Evolutionary conservation across 2,329 filamentous ascomycete species (phyloP), one percentile per base, ranked within the genome.

Genomic region (Cercospora brassicicola): DNA sequence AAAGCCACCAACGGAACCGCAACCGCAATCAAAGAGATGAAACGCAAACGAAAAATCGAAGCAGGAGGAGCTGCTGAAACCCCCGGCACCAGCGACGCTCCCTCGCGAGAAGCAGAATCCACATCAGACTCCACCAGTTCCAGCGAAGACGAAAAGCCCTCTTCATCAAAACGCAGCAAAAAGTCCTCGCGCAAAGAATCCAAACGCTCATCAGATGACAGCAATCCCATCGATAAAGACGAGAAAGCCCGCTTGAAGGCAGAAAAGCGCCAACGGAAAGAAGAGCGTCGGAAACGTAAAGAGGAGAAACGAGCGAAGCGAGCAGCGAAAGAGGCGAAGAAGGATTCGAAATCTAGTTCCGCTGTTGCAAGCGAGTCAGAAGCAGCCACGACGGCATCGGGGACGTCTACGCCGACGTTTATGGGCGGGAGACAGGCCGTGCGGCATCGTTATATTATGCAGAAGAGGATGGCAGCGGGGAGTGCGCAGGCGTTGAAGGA

Each of bases 401-500:
- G 78, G 5, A 74, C 76, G 4, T 73, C 74, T 10, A 75, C 79
- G 31, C 72, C 78, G 11, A 67, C 74, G 57, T 72, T 73, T 30
- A 73, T 76, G 61, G 71, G 67, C 13, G 74, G 76, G 42, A 87
- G 93, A 71, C 91, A 94, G 78, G 87, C 91, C 64, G 88, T 94
- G 57, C 85, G 94, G 71, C 89, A 91, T 73, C 86, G 92, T 68
- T 92, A 94, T 79, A 97, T 98, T 75, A 90, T 90, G 66, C 92
- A 95, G 74, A 98, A 98, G 84, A 89, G 89, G 75, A 88, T 90
- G 82, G 93, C 94, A 2, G 87, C 93, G 67, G 86, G 93, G 82
- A 91, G 97, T 79, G 86, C 89, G 59, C 89, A 90, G 76, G 92
- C 93, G 13, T 81, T 98, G 76, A 94, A 94, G 78, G 93, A 97